Evolutionary conservation across 176 grass and related monocot species (phyloP), one percentile per base, ranked within the genome.

Genomic region (Stipa capillata): DNA sequence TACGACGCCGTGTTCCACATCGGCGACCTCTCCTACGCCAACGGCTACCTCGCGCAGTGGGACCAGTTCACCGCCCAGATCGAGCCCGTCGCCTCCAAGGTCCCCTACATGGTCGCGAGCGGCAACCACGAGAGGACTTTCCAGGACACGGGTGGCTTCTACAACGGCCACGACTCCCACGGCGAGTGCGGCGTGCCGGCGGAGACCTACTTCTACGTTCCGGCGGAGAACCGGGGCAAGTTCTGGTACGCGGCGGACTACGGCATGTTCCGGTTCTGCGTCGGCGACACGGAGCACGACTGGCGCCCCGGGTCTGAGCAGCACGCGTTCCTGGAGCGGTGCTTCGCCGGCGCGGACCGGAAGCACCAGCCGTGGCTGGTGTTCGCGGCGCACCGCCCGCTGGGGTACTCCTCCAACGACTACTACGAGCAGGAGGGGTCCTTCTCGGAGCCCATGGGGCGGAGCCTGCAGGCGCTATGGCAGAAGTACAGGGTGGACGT

Each of bases 301-400:
- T 93, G 94, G 91, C 84, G 89, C 0, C 84, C 86, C 0, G 91
- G 86, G 7, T 36, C 91, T 0, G 89, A 84, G 82, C 94, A 97
- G 50, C 63, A 97, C 69, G 86, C 84, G 23, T 97, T 97, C 82
- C 85, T 93, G 0, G 94, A 93, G 18, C 20, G 79, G 1, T 93
- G 94, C 72, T 80, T 97, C 35, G 87, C 89, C 16, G 76, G 81
- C 37, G 91, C 88, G 12, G 91, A 93, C 72, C 77, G 86, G 28
- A 77, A 89, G 80, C 87, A 97, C 74, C 94, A 97, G 72, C 91
- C 86, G 10, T 97, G 94, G 94, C 86, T 97, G 17, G 90, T 97
- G 60, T 97, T 97, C 85, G 24, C 76, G 10, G 91, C 81, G 42
- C 94, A 89, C 74, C 81, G 94, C 24, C 90, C 92, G 43, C 79